Base-by-base conservation (phyloP, 768 basidiomycete species). In the Calocybe gangraenosa region DNA sequence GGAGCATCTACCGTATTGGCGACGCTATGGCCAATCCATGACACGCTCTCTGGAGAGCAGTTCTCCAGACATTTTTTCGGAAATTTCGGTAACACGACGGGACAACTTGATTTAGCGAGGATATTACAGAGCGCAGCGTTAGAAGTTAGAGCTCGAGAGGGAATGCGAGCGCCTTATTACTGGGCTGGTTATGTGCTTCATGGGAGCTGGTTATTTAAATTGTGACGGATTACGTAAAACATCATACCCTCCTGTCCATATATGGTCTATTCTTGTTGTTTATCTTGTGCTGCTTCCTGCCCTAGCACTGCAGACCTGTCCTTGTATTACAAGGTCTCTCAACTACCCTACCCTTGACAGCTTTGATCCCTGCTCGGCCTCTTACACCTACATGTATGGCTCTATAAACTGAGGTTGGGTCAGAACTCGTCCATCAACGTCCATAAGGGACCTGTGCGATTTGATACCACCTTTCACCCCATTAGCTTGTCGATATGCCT, bases 181-280 rank as follows among this genome's bases (percentile, higher is more conserved):
- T 40, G 40, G 25, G 40, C 40, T n/a, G 40, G 40, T 9, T 40
- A 40, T 15, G 23, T 40, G 3, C 40, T 40, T 19, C 40, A 40
- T 30, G 40, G 40, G 28, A 13, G 17, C 40, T 40, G 40, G 40
- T 17, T 40, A 25, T 40, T 40, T 40, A 7, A 38, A 14, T 9
- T 9, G 37, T 38, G 20, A 21, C 22, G 6, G 36, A 37, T 9
- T 19, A 37, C 36, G 10, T 37, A 18, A 18, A 17, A 14, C 14
- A 17, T 14, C 6, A 35, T 14, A 14, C 30, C 14, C 14, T 31
- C 7, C 30, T 14, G n/a, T n/a, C n/a, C n/a, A n/a, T n/a, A n/a
- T n/a, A n/a, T n/a, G n/a, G n/a, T n/a, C n/a, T n/a, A n/a, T n/a
- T n/a, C n/a, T n/a, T n/a, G n/a, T n/a, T n/a, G n/a, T n/a, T n/a